phyloP scores from a whole-genome alignment of 192 early-diverging fungal species.

The Coemansia sp. region DNA sequence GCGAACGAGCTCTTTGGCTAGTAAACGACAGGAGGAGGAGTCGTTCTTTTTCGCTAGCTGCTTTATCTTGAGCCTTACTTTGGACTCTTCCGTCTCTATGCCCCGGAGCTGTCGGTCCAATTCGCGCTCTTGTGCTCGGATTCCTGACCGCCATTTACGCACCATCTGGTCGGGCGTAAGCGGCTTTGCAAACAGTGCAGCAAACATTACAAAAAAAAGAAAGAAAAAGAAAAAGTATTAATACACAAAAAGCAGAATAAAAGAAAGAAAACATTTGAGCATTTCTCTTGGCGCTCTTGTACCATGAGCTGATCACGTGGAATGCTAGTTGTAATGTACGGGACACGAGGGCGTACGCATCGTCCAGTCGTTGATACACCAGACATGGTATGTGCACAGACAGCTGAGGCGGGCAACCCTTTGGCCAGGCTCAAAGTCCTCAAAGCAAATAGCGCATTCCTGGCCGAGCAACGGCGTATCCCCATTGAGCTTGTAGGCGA shows the following conservation, averaged over 20 bases:
- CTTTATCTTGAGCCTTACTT: conserved; percentile 78
- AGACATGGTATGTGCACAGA: conserved; percentile 85
- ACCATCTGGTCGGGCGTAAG: conserved; percentile 65
- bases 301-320: neutral
- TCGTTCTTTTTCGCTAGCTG: conserved; percentile 89
- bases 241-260: conserved; percentile 2
- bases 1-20: conserved; percentile 85
- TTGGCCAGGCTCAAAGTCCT: conserved; percentile 84
- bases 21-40: conserved; percentile 62
- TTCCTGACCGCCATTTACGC: conserved; percentile 85
- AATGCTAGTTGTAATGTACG: conserved; percentile 66
- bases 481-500: conserved; percentile 60
- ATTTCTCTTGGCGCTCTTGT: neutral
- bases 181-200: conserved; percentile 33
- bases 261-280: neutral
- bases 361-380: conserved; percentile 84
- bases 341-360: conserved; percentile 75
- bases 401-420: conserved; percentile 82
- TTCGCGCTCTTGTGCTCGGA: conserved; percentile 82
- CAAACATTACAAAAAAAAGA: conserved; percentile 14
- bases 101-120: conserved; percentile 80
- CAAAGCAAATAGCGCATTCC: conserved; percentile 95
- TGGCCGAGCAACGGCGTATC: conserved; percentile 66
- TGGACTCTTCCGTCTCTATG: conserved; percentile 84
- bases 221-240: conserved; percentile 1